Evolutionary conservation across 345 rosid species (phyloP).

Genomic region (Eucalyptus albens): DNA sequence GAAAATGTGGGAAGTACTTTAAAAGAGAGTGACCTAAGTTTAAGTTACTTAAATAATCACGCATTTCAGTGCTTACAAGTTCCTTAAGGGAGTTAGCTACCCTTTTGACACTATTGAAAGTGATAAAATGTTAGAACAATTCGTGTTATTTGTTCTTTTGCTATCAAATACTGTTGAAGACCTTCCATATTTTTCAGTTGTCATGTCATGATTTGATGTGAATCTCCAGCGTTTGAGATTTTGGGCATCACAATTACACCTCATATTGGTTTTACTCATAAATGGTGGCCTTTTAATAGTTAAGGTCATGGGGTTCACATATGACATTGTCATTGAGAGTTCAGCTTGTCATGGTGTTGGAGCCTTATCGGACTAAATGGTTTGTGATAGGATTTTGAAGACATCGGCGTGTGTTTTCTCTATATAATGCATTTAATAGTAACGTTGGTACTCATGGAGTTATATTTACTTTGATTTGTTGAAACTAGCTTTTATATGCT

Average conservation of each 20-base stretch:
- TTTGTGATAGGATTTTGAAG: neutral
- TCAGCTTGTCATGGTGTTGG: neutral
- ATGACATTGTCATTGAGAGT: neutral
- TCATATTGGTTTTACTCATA: neutral
- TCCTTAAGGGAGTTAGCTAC: neutral
- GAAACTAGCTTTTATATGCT: neutral
- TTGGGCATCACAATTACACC: neutral
- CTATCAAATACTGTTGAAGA: neutral
- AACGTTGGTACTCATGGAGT: neutral
- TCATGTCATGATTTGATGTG: neutral
- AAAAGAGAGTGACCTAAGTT: neutral
- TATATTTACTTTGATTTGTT: neutral
- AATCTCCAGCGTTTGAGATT: neutral
- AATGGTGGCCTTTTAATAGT: neutral
- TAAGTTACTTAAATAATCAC: neutral
- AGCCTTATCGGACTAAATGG: neutral
- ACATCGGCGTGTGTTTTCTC: neutral
- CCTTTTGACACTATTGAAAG: neutral
- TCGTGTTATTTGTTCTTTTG: neutral
- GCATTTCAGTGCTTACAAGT: neutral
- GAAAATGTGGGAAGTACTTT: neutral
- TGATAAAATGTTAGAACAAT: neutral
- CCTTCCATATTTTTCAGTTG: neutral
- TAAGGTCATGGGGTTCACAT: neutral
- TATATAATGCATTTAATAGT: neutral